phyloP scores from a whole-genome alignment of 2,329 filamentous ascomycete genomes.

The Pestalotiopsis sp. region DNA sequence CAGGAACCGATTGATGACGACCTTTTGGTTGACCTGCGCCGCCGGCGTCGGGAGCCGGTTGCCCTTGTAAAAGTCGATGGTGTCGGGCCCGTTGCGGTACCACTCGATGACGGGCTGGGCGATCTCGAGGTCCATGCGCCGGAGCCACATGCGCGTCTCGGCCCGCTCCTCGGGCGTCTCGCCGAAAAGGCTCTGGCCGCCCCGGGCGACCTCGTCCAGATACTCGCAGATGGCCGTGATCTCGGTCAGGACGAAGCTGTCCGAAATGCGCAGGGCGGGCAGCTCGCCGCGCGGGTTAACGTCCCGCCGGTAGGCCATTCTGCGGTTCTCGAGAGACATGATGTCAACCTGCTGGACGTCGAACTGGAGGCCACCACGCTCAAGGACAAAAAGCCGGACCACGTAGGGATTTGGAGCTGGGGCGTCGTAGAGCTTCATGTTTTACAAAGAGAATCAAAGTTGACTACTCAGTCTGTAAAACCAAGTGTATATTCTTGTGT shows the following conservation, averaged over 20 bases:
- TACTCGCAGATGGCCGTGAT: conserved; percentile 2
- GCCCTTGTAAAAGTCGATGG: neutral
- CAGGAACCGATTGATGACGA: conserved; percentile 1
- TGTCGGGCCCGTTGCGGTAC: neutral
- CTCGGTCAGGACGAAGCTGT: neutral
- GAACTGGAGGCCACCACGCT: neutral
- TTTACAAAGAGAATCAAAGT: neutral
- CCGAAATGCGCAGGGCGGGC: neutral
- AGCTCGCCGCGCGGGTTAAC: neutral
- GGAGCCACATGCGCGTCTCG: neutral
- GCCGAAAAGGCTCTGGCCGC: neutral
- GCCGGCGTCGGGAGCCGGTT: neutral
- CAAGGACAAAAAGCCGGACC: neutral
- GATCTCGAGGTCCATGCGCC: neutral
- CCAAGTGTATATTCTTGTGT: too few relatives aligned
- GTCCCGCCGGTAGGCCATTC: neutral
- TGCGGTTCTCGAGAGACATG: neutral
- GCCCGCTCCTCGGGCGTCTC: neutral
- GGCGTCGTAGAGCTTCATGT: neutral
- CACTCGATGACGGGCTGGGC: neutral
- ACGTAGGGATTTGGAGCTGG: neutral
- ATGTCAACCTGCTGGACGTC: conserved; percentile 1
- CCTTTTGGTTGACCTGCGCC: neutral
- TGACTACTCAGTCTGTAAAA: neutral
- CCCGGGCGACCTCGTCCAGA: neutral